Evolutionary conservation across 1,284 basidiomycete species (phyloP), one percentile per base, ranked within the genome.

Genomic region (Fomes fomentarius): DNA sequence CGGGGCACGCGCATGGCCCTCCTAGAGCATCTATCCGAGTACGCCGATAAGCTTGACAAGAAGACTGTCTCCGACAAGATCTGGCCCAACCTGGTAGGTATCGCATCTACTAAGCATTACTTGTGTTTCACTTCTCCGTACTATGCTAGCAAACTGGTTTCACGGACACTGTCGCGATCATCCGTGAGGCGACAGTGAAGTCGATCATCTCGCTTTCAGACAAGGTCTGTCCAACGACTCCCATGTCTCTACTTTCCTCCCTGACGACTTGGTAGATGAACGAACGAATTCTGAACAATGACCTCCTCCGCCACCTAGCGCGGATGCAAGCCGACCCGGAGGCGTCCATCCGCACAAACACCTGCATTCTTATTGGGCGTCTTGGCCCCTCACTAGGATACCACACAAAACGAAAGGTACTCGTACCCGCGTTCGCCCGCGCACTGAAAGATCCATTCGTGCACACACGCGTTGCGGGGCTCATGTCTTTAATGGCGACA

Each of bases 401-500:
- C 54, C 88, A 93, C 62, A 98, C 96, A 6, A 94, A 96, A 69
- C 86, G 89, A 60, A 98, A 98, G 68, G 94, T 99, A 10, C 84
- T 99, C 1, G 91, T 98, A 0, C 94, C 96, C 1, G 97, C 97
- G 1, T 99, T 99, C 69, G 83, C 90, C 1, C 83, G 94, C 50
- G 92, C 93, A 9, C 72, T 99, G 43, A 95, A 95, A 66, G 97
- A 99, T 69, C 73, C 85, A 0, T 99, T 98, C 68, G 88, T 96
- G 0, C 96, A 97, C 68, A 91, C 94, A 1, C 82, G 97, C 26
- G 94, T 98, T 0, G 96, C 96, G 0, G 97, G 94, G 0, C 72
- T 99, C 39, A 95, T 96, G 93, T 93, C 95, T 14, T 85, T 98
- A 63, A 96, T 96, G 88, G 95, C 96, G 1, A 96, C 94, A 0